Conservation (phyloP, 2,329 filamentous ascomycete genomes). For the Penicillium sp. region DNA sequence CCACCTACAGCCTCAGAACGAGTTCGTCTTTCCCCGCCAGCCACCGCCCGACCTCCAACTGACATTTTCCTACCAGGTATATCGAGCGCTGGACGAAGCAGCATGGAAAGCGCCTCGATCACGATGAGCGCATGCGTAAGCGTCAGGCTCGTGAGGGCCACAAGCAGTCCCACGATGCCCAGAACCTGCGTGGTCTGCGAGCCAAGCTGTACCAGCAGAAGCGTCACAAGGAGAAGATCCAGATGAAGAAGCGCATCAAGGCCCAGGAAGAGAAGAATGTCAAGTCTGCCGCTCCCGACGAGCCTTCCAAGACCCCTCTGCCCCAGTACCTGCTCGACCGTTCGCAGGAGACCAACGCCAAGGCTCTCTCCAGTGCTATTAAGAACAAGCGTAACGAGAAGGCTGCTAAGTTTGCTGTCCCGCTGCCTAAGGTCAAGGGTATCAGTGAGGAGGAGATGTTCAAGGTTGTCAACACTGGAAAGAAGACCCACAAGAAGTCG, state of each 20-base stretch:
- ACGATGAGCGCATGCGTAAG: constrained; percentile 89
- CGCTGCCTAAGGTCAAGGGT: constrained; percentile 87
- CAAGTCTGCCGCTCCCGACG: constrained; percentile 75
- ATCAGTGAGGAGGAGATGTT: constrained; percentile 98
- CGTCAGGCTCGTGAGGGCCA: constrained; percentile 83
- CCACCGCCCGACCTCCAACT: constrained; percentile 14
- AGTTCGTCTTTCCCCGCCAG: constrained; percentile 36
- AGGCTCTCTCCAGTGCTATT: constrained; percentile 79
- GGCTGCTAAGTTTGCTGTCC: constrained; percentile 88
- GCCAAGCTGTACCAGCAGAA: constrained; percentile 94
- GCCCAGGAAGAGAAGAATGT: constrained; percentile 95
- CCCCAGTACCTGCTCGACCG: constrained; percentile 93
- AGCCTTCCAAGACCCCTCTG: constrained; percentile 74
- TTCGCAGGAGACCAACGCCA: constrained; percentile 64
- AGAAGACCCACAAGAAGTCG: constrained; percentile 85
- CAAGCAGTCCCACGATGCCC: constrained; percentile 82
- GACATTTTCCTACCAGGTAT: constrained; percentile 43
- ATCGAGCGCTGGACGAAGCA: constrained; percentile 76
- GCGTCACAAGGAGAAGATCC: constrained; percentile 95
- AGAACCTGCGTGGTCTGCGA: constrained; percentile 85
- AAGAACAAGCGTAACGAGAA: constrained; percentile 96
- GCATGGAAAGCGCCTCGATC: constrained; percentile 64
- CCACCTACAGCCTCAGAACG: constrained; percentile 42
- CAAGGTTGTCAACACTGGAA: constrained; percentile 91
- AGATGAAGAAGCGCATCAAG: constrained; percentile 93